phyloP scores from a whole-genome alignment of 768 basidiomycete species.

The Ephemerocybe angulata region DNA sequence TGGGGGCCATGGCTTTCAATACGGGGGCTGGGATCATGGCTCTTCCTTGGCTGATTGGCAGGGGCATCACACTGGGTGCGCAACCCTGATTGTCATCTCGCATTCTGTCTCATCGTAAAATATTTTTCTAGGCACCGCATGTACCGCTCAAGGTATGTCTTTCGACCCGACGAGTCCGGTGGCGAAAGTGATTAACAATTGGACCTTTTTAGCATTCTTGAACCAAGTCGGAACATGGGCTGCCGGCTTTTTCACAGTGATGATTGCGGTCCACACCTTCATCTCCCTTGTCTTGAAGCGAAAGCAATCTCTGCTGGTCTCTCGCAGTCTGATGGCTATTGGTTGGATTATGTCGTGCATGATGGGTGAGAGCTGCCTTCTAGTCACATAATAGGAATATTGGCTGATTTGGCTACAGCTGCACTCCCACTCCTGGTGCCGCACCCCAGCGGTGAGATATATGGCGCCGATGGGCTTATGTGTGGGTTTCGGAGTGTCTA shows the following conservation, averaged over 20 bases:
- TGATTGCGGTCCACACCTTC: constrained; percentile 67
- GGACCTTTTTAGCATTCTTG: constrained; percentile 39
- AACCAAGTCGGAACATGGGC: constrained; percentile 62
- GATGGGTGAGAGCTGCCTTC: constrained; percentile 41
- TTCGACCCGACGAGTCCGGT: no score
- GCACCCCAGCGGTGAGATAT: constrained; percentile 32
- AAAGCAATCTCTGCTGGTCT: constrained; percentile 49
- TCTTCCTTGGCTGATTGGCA: constrained; percentile 43
- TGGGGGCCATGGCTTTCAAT: constrained; percentile 55
- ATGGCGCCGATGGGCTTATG: constrained; percentile 47
- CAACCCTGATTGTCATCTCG: background rate
- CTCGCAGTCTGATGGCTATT: constrained; percentile 34
- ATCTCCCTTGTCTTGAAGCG: constrained; percentile 57
- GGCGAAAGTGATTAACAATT: constrained; percentile 1
- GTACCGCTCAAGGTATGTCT: constrained; percentile 59
- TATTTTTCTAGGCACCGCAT: constrained; percentile 38
- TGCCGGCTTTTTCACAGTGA: constrained; percentile 60
- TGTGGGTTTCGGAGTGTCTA: constrained; percentile 49
- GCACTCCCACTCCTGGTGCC: constrained; percentile 33
- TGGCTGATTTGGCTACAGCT: constrained; percentile 26
- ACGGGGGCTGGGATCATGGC: constrained; percentile 52
- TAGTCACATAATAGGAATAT: no score
- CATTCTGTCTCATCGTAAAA: background rate
- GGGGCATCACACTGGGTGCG: constrained; percentile 49
- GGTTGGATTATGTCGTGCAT: constrained; percentile 54